phyloP scores from a whole-genome alignment of 805 yeast species.

The Saccharomyces cerevisiae region DNA sequence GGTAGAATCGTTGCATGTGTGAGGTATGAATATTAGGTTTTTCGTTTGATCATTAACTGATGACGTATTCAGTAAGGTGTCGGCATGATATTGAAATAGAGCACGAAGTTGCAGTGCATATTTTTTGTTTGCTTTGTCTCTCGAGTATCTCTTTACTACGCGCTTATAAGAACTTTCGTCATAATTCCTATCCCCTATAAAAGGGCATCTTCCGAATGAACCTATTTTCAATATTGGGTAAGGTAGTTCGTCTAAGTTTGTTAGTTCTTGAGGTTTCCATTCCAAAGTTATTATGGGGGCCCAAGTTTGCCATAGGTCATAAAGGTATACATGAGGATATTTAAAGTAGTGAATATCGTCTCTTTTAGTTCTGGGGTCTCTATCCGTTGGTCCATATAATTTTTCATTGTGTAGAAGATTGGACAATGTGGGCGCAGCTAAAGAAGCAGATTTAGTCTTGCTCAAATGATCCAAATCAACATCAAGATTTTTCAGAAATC shows the following conservation, averaged over 20 bases:
- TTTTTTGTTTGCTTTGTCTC: conserved; percentile 25
- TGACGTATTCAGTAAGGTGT: conserved; percentile 10
- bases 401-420: conserved; percentile 77
- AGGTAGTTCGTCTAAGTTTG: conserved; percentile 32
- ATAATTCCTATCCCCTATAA: conserved; percentile 47
- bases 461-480: conserved; percentile 30
- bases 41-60: neutral
- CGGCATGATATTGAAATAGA: conserved; percentile 25
- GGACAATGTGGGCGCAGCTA: conserved; percentile 37
- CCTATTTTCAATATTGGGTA: conserved; percentile 29
- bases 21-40: conserved; percentile 17
- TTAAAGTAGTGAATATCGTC: conserved; percentile 81
- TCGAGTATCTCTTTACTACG: conserved; percentile 25
- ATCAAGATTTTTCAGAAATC: conserved; percentile 65
- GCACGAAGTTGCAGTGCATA: conserved; percentile 27
- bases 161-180: conserved; percentile 25
- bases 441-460: conserved; percentile 14
- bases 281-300: conserved; percentile 80
- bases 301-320: conserved; percentile 67
- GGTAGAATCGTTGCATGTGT: conserved; percentile 18
- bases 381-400: conserved; percentile 75
- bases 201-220: conserved; percentile 66
- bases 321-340: conserved; percentile 65
- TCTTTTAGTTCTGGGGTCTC: conserved; percentile 77
- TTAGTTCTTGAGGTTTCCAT: conserved; percentile 45